Evolutionary conservation across 495 filamentous ascomycete genomes (phyloP).

Genomic region (Penicillium salamii): DNA sequence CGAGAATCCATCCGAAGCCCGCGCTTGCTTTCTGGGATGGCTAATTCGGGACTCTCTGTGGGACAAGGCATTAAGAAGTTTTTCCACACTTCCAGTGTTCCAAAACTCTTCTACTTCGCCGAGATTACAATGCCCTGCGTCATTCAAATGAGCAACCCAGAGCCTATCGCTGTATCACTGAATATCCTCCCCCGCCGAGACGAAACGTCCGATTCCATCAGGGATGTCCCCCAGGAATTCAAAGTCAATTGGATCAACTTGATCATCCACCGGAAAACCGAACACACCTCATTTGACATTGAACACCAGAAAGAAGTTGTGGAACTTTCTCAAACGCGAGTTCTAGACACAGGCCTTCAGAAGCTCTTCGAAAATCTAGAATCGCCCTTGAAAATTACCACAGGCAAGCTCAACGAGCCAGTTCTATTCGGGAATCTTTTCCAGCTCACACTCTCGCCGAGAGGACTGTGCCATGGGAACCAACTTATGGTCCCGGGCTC

Average conservation of each 20-base stretch:
- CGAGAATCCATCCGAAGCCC: constrained; percentile 3
- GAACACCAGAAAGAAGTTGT: too few relatives aligned
- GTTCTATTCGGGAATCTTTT: neutral
- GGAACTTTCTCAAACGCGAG: neutral
- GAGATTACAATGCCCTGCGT: too few relatives aligned
- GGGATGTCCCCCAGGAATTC: too few relatives aligned
- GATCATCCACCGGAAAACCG: too few relatives aligned
- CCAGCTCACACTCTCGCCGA: neutral
- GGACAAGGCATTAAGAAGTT: constrained; percentile 10
- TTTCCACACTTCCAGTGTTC: constrained; percentile 14
- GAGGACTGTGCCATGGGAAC: neutral
- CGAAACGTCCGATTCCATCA: too few relatives aligned
- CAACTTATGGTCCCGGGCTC: neutral
- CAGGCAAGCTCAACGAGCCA: neutral
- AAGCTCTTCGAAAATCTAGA: neutral
- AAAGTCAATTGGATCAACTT: too few relatives aligned
- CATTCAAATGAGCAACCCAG: too few relatives aligned
- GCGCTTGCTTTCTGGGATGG: constrained; percentile 11
- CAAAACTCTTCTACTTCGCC: neutral
- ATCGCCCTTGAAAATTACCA: neutral
- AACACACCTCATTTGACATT: too few relatives aligned
- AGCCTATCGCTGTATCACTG: too few relatives aligned
- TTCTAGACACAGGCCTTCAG: neutral
- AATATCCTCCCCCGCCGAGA: too few relatives aligned
- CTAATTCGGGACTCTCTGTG: constrained; percentile 4